Percentiles rank a stretch among this genome's conserved stretches.
phyloP scores from a whole-genome alignment of 2,329 filamentous ascomycete species.

The Hymenotorrendiella dingleyae region DNA sequence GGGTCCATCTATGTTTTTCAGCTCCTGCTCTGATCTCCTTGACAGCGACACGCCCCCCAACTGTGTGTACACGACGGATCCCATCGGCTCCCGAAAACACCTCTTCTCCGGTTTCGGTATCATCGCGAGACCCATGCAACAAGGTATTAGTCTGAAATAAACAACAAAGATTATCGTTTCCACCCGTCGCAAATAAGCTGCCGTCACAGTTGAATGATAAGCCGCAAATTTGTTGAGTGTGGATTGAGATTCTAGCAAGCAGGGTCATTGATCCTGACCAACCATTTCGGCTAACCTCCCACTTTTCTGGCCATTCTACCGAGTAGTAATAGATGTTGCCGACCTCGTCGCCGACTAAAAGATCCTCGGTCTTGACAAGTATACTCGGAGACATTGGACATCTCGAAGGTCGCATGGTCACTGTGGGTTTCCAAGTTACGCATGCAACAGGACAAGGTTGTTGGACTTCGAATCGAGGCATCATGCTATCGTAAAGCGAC shows the following conservation, averaged over 20 bases:
- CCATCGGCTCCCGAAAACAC: conserved; percentile 21
- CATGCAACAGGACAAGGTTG: conserved; percentile 72
- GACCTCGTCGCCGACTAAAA: conserved; percentile 78
- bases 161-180: conserved; percentile 86
- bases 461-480: conserved; percentile 67
- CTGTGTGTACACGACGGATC: conserved; percentile 27
- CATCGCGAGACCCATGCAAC: conserved; percentile 10
- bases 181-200: conserved; percentile 74
- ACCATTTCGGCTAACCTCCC: conserved; percentile 55
- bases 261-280: conserved; percentile 78
- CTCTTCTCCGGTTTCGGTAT: conserved; percentile 14
- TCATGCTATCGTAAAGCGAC: conserved; percentile 62
- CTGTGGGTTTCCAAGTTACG: conserved; percentile 70
- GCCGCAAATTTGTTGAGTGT: conserved; percentile 87
- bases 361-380: conserved; percentile 66
- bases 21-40: conserved; percentile 46
- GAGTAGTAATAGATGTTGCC: conserved; percentile 85
- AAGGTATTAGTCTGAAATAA: conserved; percentile 56
- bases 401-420: conserved; percentile 45
- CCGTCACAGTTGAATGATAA: conserved; percentile 81
- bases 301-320: conserved; percentile 72
- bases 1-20: conserved; percentile 67
- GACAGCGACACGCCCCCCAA: conserved; percentile 31
- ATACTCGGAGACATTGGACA: conserved; percentile 39
- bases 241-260: conserved; percentile 68